Conservation (phyloP, 306 rosid genomes). For the Pachyrhizus erosus region DNA sequence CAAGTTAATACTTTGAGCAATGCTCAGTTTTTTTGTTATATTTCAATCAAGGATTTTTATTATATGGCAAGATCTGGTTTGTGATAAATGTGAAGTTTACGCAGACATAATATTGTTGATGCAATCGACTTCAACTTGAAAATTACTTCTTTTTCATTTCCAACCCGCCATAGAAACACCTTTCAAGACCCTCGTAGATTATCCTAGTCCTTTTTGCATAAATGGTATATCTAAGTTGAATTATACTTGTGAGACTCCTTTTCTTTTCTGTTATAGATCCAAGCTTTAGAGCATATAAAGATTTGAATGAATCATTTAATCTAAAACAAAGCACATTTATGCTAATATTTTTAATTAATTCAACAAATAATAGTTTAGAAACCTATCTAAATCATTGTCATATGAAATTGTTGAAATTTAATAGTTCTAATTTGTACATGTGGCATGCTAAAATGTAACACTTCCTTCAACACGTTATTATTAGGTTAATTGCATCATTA, state of each 20-base stretch:
- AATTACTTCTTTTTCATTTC: background rate
- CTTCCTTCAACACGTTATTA: background rate
- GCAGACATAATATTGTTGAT: background rate
- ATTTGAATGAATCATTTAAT: background rate
- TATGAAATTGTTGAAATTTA: background rate
- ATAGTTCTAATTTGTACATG: background rate
- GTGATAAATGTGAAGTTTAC: background rate
- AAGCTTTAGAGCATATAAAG: background rate
- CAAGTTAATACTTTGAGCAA: constrained; percentile 36
- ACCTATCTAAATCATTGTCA: background rate
- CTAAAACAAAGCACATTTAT: background rate
- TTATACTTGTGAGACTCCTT: background rate
- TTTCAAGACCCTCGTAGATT: background rate
- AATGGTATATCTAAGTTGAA: background rate
- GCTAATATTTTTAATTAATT: background rate
- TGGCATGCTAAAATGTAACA: background rate
- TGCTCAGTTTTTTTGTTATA: constrained; percentile 35
- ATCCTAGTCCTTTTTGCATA: background rate
- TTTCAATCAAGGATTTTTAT: constrained; percentile 17
- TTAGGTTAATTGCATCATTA: background rate
- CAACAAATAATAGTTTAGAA: background rate
- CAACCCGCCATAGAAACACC: background rate
- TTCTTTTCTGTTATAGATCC: background rate
- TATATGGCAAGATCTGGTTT: constrained; percentile 1
- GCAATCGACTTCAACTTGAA: background rate